These are phyloP conservation scores for Spiraea crenata DNA, from an alignment of 331 rosid species.

Conservation along the genomic window DNA sequence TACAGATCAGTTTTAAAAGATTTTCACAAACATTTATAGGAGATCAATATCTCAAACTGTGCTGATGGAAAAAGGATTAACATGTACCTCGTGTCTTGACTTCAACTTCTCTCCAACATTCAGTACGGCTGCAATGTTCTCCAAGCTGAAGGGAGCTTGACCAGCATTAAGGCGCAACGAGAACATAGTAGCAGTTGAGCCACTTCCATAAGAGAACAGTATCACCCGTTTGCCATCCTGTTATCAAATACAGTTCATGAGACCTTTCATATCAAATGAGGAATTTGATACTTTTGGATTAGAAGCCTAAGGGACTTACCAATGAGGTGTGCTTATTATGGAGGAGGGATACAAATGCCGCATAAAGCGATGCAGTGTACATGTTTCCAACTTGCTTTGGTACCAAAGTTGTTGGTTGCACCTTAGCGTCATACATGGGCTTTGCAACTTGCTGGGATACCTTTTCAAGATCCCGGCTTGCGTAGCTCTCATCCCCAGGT, in stretches of 20 bases:
- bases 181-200: conserved; percentile 86
- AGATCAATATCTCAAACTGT: not conserved
- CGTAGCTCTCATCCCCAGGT: conserved; percentile 82
- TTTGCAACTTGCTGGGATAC: conserved; percentile 94
- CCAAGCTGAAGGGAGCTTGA: conserved; percentile 78
- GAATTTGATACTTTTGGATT: conserved; percentile 7
- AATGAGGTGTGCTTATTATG: conserved; percentile 68
- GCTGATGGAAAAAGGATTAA: not conserved
- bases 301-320: conserved; percentile 46
- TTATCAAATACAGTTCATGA: conserved; percentile 21
- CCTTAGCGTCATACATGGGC: conserved; percentile 74
- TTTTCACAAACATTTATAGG: not conserved
- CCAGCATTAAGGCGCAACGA: conserved; percentile 58
- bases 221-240: conserved; percentile 78
- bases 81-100: conserved; percentile 87
- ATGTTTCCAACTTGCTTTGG: conserved; percentile 98
- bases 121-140: conserved; percentile 75
- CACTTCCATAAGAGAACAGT: conserved; percentile 94
- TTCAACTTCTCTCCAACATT: conserved; percentile 74
- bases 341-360: conserved; percentile 92
- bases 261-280: not conserved
- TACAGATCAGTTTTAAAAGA: not conserved
- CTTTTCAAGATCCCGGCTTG: conserved; percentile 98
- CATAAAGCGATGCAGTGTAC: conserved; percentile 99
- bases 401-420: conserved; percentile 83